Evolutionary conservation across 352 stramenopile species (phyloP).

Genomic region (Pythium sp.): DNA sequence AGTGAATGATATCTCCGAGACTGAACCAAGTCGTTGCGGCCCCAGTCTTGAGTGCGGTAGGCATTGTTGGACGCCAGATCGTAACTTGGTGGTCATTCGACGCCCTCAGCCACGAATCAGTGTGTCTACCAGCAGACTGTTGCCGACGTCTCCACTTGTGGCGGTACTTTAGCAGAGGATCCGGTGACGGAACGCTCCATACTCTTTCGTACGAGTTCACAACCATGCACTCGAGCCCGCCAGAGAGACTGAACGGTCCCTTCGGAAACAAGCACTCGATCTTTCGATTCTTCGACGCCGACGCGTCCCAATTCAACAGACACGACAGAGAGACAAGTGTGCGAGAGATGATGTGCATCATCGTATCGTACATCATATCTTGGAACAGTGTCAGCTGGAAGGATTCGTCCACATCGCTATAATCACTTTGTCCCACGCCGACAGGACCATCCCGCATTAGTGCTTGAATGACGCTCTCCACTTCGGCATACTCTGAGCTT

Average conservation of each 20-base stretch:
- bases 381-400: slow-evolving; percentile 35
- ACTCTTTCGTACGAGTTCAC: slow-evolving; percentile 77
- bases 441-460: slow-evolving; percentile 19
- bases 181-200: slow-evolving; percentile 77
- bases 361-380: slow-evolving; percentile 69
- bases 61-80: slow-evolving; percentile 67
- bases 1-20: slow-evolving; percentile 69
- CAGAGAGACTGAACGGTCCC: slow-evolving; percentile 64
- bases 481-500: background rate
- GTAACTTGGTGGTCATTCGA: slow-evolving; percentile 55
- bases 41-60: slow-evolving; percentile 33
- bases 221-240: slow-evolving; percentile 68
- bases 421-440: background rate
- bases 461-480: slow-evolving; percentile 26
- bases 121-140: background rate
- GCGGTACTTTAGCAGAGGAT: slow-evolving; percentile 74
- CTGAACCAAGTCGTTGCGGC: slow-evolving; percentile 53
- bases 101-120: slow-evolving; percentile 38
- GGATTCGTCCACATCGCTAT: slow-evolving; percentile 10
- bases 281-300: slow-evolving; percentile 34
- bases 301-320: slow-evolving; percentile 45
- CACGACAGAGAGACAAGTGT: slow-evolving; percentile 41
- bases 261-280: slow-evolving; percentile 59
- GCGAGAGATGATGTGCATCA: slow-evolving; percentile 75
- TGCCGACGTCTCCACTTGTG: slow-evolving; percentile 79